Evolutionary conservation across 805 yeast genomes (phyloP), one percentile per base, ranked within the genome.

Genomic region (Saturnispora halmiae): DNA sequence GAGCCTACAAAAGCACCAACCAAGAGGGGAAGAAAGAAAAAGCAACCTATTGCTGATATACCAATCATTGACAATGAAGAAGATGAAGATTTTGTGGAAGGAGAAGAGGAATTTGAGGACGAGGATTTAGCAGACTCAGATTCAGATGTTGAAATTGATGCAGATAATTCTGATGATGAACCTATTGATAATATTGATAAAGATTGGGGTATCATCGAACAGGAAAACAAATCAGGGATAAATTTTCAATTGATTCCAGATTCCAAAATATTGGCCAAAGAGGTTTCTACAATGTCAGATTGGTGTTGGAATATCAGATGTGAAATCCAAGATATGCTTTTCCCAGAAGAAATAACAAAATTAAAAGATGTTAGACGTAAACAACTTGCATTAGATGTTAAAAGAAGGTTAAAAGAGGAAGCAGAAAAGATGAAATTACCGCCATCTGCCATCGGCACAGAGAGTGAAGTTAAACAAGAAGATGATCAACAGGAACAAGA

Each of bases 151-250:
- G 31, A n/a, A 8, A 34, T 22, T 18, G 40, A 36, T n/a, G 43
- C 31, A 16, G 39, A 30, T 8, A 31, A 24, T 3, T 39, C 34
- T 14, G 43, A 37, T 5, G 45, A 43, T n/a, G 43, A 37, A 9
- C 28, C 25, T 7, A 43, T 42, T 33, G 34, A 52, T 45, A 45
- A 41, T 41, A 29, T 40, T 41, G 47, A 57, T 45, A 43, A 55
- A 45, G 54, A 57, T 49, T 40, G 65, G 59, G 59, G 53, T 25
- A 7, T 35, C 1, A 25, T 27, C 16, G 30, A 37, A 30, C 40
- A 39, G 10, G 28, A 52, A 30, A 56, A 52, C 48, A 38, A 59
- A 16, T 14, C 33, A 19, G 8, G 14, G 9, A 40, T 45, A 34
- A 46, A 53, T 13, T 36, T 49, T n/a, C 47, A 36, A 3, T 38